Evolutionary conservation across 2,329 filamentous ascomycete genomes (phyloP), one percentile per base, ranked within the genome.

Genomic region (Geosmithia morbida): DNA sequence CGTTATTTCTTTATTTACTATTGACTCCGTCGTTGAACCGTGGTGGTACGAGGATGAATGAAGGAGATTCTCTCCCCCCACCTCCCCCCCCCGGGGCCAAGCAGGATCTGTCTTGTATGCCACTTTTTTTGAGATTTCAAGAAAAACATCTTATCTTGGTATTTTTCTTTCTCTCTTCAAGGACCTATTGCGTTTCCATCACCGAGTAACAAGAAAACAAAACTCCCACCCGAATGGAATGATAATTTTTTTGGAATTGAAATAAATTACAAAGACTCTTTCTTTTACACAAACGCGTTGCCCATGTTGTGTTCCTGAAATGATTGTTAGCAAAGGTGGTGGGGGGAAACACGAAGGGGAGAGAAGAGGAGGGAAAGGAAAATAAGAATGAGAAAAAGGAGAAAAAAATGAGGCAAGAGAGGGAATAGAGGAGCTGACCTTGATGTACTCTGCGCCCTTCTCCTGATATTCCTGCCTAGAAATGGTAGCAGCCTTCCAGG

Each of bases 361-460:
- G 18, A 45, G 47, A 46, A 43, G 37, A 8, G 43, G 11, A 46
- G 46, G 29, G 48, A 44, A 37, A 11, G 11, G 29, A 11, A 30
- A 30, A 30, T 30, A 14, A 33, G n/a, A 50, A 22, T 42, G 18
- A 17, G 37, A 10, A 13, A 10, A 37, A 11, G 13, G 14, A 37
- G 33, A 6, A 37, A 37, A 13, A 37, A 16, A 37, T 30, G 29
- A 30, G 29, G 29, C 7, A 7, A 11, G 11, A 30, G 19, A 29
- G 33, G 16, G 10, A 19, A 4, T n/a, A 10, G 39, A 22, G 26
- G 30, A 39, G 19, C 33, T 72, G 51, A 77, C 88, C 79, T 94
- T 95, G 61, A 97, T 75, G 68, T 97, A 97, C 56, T 97, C 90
- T 19, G 80, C 73, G 1, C 92, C 92, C 71, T 94, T 96, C 70